Conservation (phyloP, 2,329 filamentous ascomycete genomes). For the Metarhizium robertsii region DNA sequence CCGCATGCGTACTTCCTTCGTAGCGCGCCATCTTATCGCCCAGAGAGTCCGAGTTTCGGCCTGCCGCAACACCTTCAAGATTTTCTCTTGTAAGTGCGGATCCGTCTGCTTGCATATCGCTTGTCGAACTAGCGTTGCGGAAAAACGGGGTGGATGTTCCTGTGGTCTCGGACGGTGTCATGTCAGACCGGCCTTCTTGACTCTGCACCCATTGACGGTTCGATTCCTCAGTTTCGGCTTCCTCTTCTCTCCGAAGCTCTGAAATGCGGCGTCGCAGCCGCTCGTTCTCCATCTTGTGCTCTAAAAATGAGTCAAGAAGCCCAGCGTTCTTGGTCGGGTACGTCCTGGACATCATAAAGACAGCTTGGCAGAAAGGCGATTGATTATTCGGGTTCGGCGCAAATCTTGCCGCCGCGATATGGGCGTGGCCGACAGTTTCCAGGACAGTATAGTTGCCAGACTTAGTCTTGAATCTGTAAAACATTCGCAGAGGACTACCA, state of each 20-base stretch:
- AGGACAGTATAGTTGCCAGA: constrained; percentile 71
- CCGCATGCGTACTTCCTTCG: constrained; percentile 66
- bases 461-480: constrained; percentile 71
- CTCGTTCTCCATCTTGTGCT: constrained; percentile 96
- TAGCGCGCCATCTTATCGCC: constrained; percentile 79
- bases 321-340: constrained; percentile 83
- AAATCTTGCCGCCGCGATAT: constrained; percentile 63
- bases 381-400: constrained; percentile 54
- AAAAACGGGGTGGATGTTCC: constrained; percentile 21
- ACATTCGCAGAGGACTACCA: constrained; percentile 71
- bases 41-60: constrained; percentile 62
- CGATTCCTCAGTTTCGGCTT: constrained; percentile 63
- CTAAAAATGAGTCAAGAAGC: constrained; percentile 83
- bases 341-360: constrained; percentile 87
- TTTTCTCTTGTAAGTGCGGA: constrained; percentile 70
- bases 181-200: constrained; percentile 45
- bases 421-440: constrained; percentile 86
- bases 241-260: constrained; percentile 77
- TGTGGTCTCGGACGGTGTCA: constrained; percentile 39
- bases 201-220: constrained; percentile 51
- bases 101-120: constrained; percentile 47
- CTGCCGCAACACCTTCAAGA: constrained; percentile 61
- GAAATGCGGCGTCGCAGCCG: constrained; percentile 74
- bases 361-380: constrained; percentile 69
- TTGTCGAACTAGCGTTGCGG: constrained; percentile 18